These are phyloP conservation scores for Lepidopterella palustris DNA, from an alignment of 495 filamentous ascomycete genomes.

Conservation along the genomic window DNA sequence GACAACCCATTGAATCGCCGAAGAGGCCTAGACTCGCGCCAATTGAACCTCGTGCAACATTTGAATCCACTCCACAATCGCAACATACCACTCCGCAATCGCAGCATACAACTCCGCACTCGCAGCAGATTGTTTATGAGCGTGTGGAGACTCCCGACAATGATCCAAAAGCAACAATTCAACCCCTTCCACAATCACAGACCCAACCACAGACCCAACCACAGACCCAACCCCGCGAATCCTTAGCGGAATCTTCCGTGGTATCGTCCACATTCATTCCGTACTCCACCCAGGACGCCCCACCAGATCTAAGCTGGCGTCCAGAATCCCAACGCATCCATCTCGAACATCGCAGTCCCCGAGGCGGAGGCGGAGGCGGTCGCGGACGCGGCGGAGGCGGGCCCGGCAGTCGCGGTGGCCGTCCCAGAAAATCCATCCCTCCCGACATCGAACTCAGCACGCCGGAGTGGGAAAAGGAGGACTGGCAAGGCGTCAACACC, in stretches of 20 bases:
- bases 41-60: conserved; percentile 27
- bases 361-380: conserved; percentile 6
- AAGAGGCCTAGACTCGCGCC: conserved; percentile 37
- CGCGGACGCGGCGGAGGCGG: conserved; percentile 23
- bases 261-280: conserved; percentile 20
- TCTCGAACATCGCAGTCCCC: conserved; percentile 15
- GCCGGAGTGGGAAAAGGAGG: conserved; percentile 34
- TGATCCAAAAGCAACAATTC: neutral
- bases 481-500: conserved; percentile 26
- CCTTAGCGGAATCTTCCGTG: conserved; percentile 2
- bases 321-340: conserved; percentile 31
- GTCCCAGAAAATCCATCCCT: conserved; percentile 23
- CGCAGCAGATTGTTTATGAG: too few relatives aligned
- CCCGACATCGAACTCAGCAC: conserved; percentile 25
- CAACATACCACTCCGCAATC: too few relatives aligned
- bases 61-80: conserved; percentile 5
- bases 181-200: conserved; percentile 8
- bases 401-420: conserved; percentile 31
- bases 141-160: too few relatives aligned
- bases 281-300: conserved; percentile 28
- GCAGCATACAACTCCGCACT: too few relatives aligned
- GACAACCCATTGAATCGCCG: conserved; percentile 28
- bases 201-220: conserved; percentile 19
- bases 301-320: conserved; percentile 34
- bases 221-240: conserved; percentile 15